phyloP scores from a whole-genome alignment of 768 basidiomycete genomes.

The Mycena galericulata region DNA sequence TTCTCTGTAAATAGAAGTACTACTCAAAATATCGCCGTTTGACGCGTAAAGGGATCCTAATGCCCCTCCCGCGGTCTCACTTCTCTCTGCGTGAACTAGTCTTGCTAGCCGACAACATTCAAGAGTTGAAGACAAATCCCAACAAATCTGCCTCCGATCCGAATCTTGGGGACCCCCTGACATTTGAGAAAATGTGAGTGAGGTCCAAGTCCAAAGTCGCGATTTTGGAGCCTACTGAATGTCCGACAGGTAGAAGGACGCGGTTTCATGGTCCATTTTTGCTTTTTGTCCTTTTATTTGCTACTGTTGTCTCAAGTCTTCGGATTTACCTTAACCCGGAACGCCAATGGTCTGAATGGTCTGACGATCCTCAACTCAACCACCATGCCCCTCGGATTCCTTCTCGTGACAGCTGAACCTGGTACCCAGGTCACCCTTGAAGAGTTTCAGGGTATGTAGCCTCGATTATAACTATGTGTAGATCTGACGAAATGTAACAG shows the following conservation, averaged over 20 bases:
- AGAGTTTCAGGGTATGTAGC: slow-evolving; percentile 59
- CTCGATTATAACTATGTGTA: neutral
- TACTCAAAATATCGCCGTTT: slow-evolving; percentile 81
- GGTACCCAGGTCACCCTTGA: slow-evolving; percentile 54
- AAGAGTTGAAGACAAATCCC: neutral
- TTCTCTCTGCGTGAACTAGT: neutral
- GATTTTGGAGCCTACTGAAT: too few species aligned
- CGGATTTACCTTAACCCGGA: slow-evolving; percentile 3
- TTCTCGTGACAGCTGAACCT: slow-evolving; percentile 62
- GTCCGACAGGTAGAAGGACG: too few species aligned
- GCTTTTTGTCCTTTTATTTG: neutral
- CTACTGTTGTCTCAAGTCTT: neutral
- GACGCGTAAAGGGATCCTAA: slow-evolving; percentile 84
- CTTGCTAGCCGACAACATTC: too few species aligned
- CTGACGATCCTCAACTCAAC: neutral
- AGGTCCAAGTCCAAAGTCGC: too few species aligned
- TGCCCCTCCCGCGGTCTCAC: slow-evolving; percentile 84
- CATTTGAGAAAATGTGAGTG: too few species aligned
- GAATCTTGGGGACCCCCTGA: too few species aligned
- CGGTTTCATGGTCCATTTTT: too few species aligned
- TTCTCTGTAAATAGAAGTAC: slow-evolving; percentile 39
- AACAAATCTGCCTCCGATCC: too few species aligned
- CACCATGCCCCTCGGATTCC: slow-evolving; percentile 57
- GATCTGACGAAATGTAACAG: slow-evolving; percentile 36
- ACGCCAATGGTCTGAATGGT: neutral